These are phyloP conservation scores for Diaporthe velutina DNA, from an alignment of 2,329 filamentous ascomycete genomes.

Conservation along the genomic window DNA sequence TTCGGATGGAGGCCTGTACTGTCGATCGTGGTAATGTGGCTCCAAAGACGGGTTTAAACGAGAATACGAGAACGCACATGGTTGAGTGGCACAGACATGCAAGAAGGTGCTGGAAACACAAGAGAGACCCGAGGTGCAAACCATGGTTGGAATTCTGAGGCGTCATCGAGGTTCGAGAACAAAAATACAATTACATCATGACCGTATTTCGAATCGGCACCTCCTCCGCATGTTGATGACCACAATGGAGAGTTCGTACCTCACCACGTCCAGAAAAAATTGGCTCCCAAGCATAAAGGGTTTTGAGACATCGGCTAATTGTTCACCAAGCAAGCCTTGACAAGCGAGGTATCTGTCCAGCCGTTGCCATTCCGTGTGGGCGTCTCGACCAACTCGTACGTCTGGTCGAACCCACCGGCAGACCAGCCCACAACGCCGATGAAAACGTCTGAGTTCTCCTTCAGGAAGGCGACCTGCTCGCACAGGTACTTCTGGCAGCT, in stretches of 20 bases:
- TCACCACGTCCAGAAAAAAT: too few relatives aligned
- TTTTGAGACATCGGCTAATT: neutral
- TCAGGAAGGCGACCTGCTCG: slow-evolving; percentile 48
- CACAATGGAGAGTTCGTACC: too few relatives aligned
- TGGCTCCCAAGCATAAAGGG: neutral
- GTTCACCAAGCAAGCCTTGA: slow-evolving; percentile 43
- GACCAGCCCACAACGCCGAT: slow-evolving; percentile 47
- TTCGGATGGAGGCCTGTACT: neutral
- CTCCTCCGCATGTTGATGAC: neutral
- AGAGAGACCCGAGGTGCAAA: neutral
- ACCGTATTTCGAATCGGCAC: neutral
- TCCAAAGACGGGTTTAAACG: neutral
- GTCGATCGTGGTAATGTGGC: neutral
- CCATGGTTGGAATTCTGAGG: neutral
- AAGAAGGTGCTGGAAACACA: neutral
- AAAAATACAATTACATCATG: neutral
- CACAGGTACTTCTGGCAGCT: slow-evolving; percentile 50
- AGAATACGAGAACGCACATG: neutral
- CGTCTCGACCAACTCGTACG: slow-evolving; percentile 47
- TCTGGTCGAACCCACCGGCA: slow-evolving; percentile 46
- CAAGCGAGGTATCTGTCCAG: slow-evolving; percentile 42
- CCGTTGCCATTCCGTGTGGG: slow-evolving; percentile 43
- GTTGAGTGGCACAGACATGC: neutral
- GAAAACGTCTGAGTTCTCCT: slow-evolving; percentile 49
- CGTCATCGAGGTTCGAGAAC: neutral